Base-by-base conservation (phyloP, 2,329 filamentous ascomycete genomes). In the Nigrospora oryzae region DNA sequence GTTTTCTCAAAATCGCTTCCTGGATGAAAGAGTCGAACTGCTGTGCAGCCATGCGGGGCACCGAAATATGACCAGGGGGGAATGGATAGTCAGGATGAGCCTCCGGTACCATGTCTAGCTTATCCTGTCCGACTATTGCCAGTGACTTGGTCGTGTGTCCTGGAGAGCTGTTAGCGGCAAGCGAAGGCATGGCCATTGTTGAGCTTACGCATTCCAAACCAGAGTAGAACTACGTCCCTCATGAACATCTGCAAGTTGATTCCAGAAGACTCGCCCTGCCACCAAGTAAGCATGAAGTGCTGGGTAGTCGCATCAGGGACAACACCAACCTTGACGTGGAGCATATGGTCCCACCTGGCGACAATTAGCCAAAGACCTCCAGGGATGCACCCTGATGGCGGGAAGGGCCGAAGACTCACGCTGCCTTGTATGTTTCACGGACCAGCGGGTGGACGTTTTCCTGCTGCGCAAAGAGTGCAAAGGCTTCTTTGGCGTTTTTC, bases 201-300 rank as follows among this genome's bases (percentile, higher is more conserved):
- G 34, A 19, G 63, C 72, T 54, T 52, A 76, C 73, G 61, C 11
- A 66, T 66, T 3, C 67, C 67, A 50, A 74, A 70, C 67, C 70
- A 73, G 1, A 76, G 51, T 6, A 56, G 53, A 17, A 75, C 67
- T 4, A 71, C 59, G 11, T 64, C 63, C 1, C 49, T 46, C n/a
- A 76, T 45, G 4, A 75, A 62, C 1, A 51, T 44, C 28, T 60
- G 57, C 3, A 50, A 46, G 30, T 54, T 41, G 35, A 55, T 51
- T 33, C 69, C 62, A 13, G 53, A 48, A 16, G 53, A 47, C 2
- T 52, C 49, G 0, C 57, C 46, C 50, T 6, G 30, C 56, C 61
- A 11, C 55, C 50, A 6, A 43, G 15, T 45, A 6, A 36, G 35
- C 35, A 34, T 35, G 13, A 4, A 13, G 14, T 16, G 13, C 63